Percentiles rank a stretch among this genome's conserved stretches.
phyloP scores from a whole-genome alignment of 805 yeast genomes.

The Yarrowia sp. region DNA sequence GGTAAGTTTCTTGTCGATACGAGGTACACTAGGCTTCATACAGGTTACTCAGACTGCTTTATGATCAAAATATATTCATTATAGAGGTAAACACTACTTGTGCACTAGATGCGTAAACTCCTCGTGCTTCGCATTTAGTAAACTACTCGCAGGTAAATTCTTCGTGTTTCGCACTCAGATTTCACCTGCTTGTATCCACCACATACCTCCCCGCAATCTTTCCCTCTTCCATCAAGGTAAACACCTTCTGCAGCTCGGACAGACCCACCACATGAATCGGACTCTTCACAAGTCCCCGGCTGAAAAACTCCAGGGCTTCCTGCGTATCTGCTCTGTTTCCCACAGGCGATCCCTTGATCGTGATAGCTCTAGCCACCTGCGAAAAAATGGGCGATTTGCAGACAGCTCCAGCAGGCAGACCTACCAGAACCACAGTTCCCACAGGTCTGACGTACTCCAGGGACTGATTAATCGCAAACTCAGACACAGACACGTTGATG shows the following conservation, averaged over 20 bases:
- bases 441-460: slow-evolving; percentile 53
- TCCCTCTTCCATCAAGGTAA: slow-evolving; percentile 65
- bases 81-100: too few species aligned
- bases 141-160: too few species aligned
- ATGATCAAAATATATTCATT: too few species aligned
- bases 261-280: slow-evolving; percentile 64
- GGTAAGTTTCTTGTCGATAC: too few species aligned
- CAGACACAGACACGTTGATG: slow-evolving; percentile 67
- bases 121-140: too few species aligned
- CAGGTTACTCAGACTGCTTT: too few species aligned
- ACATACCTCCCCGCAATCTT: slow-evolving; percentile 70
- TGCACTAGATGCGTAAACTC: too few species aligned
- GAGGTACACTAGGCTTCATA: too few species aligned
- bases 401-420: slow-evolving; percentile 68
- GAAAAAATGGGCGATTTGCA: slow-evolving; percentile 60
- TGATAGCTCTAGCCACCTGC: slow-evolving; percentile 62
- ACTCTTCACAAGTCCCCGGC: slow-evolving; percentile 59
- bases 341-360: slow-evolving; percentile 64
- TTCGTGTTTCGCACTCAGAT: too few species aligned
- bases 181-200: slow-evolving; percentile 60
- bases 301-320: slow-evolving; percentile 63
- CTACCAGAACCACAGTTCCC: slow-evolving; percentile 68
- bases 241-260: slow-evolving; percentile 57
- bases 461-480: slow-evolving; percentile 65
- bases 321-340: slow-evolving; percentile 67